A percentile compares a stretch with the other conserved stretches of the same genome.
phyloP scores from a whole-genome alignment of 805 yeast species.

The Deakozyma indianensis region DNA sequence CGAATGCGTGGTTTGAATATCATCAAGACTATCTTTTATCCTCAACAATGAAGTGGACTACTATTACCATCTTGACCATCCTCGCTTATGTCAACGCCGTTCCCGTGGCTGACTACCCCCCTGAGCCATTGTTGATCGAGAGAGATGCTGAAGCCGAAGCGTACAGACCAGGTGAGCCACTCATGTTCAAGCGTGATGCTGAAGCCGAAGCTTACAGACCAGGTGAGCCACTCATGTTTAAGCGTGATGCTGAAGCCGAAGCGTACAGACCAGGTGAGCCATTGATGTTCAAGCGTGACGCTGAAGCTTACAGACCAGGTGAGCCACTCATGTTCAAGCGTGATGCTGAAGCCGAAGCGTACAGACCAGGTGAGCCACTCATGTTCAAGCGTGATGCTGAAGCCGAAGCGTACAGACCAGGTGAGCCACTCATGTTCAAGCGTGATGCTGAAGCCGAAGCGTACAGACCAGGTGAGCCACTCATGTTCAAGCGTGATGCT shows the following conservation, averaged over 20 bases:
- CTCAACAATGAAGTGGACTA: neutral
- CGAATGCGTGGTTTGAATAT: too few species aligned
- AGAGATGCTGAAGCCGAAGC: neutral
- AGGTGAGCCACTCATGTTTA: neutral
- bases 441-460: neutral
- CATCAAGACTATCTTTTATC: too few species aligned
- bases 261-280: neutral
- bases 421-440: neutral
- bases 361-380: neutral
- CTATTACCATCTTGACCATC: neutral
- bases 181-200: neutral
- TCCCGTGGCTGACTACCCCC: neutral
- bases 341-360: neutral
- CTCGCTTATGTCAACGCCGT: neutral
- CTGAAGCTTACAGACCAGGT: neutral
- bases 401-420: neutral
- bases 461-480: neutral
- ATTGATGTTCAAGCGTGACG: neutral
- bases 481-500: neutral
- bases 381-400: neutral
- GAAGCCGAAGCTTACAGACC: neutral
- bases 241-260: neutral
- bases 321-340: neutral
- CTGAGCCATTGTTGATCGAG: neutral
- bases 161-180: neutral